Conservation (phyloP, 2,329 filamentous ascomycete genomes). For the Aspergillus puulaauensis region DNA sequence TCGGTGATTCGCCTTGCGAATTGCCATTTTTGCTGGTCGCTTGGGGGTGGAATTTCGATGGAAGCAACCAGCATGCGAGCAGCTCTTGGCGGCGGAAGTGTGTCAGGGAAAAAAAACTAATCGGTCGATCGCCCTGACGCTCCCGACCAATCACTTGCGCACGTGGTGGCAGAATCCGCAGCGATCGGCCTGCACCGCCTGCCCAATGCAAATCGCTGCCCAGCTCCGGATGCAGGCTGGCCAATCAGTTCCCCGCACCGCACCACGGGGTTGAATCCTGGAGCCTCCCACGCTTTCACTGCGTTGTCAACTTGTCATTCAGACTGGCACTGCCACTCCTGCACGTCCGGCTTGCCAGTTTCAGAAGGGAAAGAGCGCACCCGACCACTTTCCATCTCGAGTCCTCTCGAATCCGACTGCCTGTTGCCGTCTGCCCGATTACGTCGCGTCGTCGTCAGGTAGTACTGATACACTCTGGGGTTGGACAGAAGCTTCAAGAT, state of each 20-base stretch:
- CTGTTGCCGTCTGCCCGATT: too few species aligned
- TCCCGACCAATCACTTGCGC: constrained; percentile 29
- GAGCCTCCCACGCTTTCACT: background rate
- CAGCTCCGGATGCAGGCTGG: background rate
- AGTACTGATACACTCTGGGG: too few species aligned
- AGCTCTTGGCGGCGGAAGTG: constrained; percentile 13
- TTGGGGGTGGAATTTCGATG: background rate
- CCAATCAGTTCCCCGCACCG: constrained; percentile 10
- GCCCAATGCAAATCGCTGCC: background rate
- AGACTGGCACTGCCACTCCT: background rate
- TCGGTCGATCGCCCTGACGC: constrained; percentile 1
- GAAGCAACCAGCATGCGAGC: background rate
- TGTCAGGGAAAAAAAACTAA: constrained; percentile 4
- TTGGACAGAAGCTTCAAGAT: too few species aligned
- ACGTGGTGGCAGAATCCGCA: constrained; percentile 33
- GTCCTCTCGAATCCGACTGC: too few species aligned
- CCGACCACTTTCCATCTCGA: too few species aligned
- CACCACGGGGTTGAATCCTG: constrained; percentile 2
- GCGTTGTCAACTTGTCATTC: background rate
- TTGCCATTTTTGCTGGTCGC: background rate
- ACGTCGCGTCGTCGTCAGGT: too few species aligned
- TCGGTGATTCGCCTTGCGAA: background rate
- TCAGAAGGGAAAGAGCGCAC: too few species aligned
- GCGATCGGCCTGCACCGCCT: constrained; percentile 20
- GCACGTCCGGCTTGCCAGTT: too few species aligned